Evolutionary conservation across 2,329 filamentous ascomycete genomes (phyloP), one percentile per base, ranked within the genome.

Genomic region (Capronia americana): DNA sequence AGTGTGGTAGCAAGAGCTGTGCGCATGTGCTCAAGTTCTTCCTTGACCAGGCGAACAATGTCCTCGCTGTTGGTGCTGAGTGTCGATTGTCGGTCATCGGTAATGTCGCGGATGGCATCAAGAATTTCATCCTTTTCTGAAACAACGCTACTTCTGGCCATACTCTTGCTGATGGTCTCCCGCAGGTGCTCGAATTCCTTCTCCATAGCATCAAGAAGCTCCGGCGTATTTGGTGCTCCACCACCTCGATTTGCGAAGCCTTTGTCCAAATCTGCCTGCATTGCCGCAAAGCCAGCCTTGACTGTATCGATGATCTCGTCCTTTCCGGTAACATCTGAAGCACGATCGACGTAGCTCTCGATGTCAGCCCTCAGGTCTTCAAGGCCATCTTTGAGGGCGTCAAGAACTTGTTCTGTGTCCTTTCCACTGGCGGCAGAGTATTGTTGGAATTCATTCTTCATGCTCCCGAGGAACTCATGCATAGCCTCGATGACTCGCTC

Each of bases 351-450:
- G 71, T 96, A 96, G 51, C 82, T 83, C 74, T 97, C 92, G 62
- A 98, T 91, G 65, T 96, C 91, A 12, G 83, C 80, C 11, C 92
- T 88, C 6, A 98, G 85, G 71, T 87, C 89, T 71, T 96, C 92
- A 14, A 97, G 84, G 0, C 93, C 93, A 75, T 96, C 92, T 72
- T 92, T 94, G 51, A 96, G 89, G 0, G 92, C 91, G 76, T 95
- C 92, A 4, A 97, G 83, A 12, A 96, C 88, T 76, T 97, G 92
- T 76, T 97, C 93, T 0, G 92, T 94, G 75, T 95, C 92, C 65
- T 88, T 86, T 48, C 90, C 92, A 72, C 88, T 92, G 68, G 90
- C 89, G 2, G 91, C 87, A 23, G 92, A 89, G 71, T 92, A 94
- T 73, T 94, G 87, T 76, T 93, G 93, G 76, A 90, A 87, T 71